Percentiles rank a stretch among this genome's conserved stretches.
phyloP scores from a whole-genome alignment of 2,329 filamentous ascomycete species.

The Phoma sp. region DNA sequence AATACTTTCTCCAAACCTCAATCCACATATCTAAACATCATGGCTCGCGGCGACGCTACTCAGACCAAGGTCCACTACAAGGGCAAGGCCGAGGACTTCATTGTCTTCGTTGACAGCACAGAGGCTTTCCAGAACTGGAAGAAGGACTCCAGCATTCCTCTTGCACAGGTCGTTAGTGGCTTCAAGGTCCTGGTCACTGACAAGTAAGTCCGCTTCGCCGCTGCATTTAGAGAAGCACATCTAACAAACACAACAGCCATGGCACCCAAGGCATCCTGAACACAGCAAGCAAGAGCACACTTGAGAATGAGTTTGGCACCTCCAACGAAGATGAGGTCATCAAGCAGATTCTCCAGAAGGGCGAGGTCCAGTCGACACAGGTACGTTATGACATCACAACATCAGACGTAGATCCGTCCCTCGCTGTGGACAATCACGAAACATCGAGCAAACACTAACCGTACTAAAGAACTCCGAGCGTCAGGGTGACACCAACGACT shows the following conservation, averaged over 20 bases:
- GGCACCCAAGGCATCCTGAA: slow-evolving; percentile 84
- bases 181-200: slow-evolving; percentile 92
- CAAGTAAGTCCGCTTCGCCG: slow-evolving; percentile 67
- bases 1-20: not conserved
- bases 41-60: slow-evolving; percentile 58
- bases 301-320: slow-evolving; percentile 90
- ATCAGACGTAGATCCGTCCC: not conserved
- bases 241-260: slow-evolving; percentile 64
- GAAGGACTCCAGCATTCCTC: slow-evolving; percentile 76
- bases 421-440: not conserved
- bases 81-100: slow-evolving; percentile 73
- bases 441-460: slow-evolving; percentile 13
- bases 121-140: slow-evolving; percentile 81
- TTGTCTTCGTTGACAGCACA: slow-evolving; percentile 69
- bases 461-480: slow-evolving; percentile 48
- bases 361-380: slow-evolving; percentile 51
- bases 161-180: slow-evolving; percentile 83
- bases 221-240: not conserved
- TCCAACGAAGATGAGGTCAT: slow-evolving; percentile 80
- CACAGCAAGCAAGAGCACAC: slow-evolving; percentile 72
- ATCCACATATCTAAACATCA: slow-evolving; percentile 22
- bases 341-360: slow-evolving; percentile 79
- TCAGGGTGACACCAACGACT: slow-evolving; percentile 54
- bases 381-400: slow-evolving; percentile 8
- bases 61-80: slow-evolving; percentile 87